Base-by-base conservation (phyloP, 1,284 basidiomycete species). In the Trametes versicolor region DNA sequence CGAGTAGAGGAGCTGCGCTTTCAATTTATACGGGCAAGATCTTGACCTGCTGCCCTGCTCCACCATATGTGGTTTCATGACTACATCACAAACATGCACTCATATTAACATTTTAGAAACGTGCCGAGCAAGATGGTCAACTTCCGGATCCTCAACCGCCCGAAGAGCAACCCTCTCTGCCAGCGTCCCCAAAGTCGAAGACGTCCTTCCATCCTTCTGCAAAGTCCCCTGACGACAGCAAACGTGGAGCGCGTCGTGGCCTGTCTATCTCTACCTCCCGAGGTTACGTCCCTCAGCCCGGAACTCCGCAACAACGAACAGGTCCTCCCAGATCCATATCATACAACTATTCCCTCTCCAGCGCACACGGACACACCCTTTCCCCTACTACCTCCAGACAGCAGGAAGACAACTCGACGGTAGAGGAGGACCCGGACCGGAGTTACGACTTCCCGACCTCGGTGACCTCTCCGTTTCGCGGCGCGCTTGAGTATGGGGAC, bases 241-340 rank as follows among this genome's bases (percentile, higher is more conserved):
- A 57, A 48, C 59, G 59, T 0, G 52, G 54, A 2, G 17, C 61
- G 25, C 69, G 56, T 19, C 64, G 64, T 47, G 48, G 61, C 39
- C 49, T 66, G 23, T 69, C 69, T 9, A 43, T 63, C 2, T 71
- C 71, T 4, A 68, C 62, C 5, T 56, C 61, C 21, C 65, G 65
- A 2, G 61, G 61, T 2, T 19, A 52, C 9, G 61, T 60, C 21
- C 59, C 71, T 12, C 59, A 69, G n/a, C 66, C 72, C 5, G 67
- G 68, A 8, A 89, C 89, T 0, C 91, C 91, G 13, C 86, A 89
- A 5, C 79, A 80, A 54, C 82, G 91, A 53, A 92, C 90, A 6
- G 91, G 91, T 21, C 90, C 91, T 48, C 91, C 91, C 10, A 83
- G 91, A 43, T 91, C 91, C 0, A 79, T 93, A 39, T 90, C 89